Evolutionary conservation across 768 basidiomycete genomes (phyloP), one percentile per base, ranked within the genome.

Genomic region (Gyrodon lividus): DNA sequence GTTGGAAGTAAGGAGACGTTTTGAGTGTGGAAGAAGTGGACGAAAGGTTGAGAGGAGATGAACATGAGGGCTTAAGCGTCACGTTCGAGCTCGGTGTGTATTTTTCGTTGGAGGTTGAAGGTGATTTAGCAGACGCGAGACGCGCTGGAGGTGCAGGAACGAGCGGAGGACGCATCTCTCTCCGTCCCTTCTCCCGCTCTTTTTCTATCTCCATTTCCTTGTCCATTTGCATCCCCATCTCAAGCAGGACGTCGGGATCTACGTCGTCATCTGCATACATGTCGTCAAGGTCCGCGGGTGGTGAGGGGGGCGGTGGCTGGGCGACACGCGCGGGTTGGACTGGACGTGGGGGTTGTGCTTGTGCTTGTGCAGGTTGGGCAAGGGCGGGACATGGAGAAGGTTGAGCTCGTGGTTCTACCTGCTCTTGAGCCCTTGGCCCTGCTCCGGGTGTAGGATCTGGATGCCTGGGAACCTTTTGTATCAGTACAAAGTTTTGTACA

Each of bases 161-260:
- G 28, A 24, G 46, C 24, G 41, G 35, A 28, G 22, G 30, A 4
- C 14, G 45, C 16, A 19, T 19, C 22, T 19, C 31, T 6, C 0
- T 19, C 13, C 17, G 39, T n/a, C 26, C 47, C 9, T 55, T 45
- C 16, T 24, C 31, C 42, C 43, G 52, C 12, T n/a, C 8, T n/a
- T 12, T 13, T 6, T 19, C 26, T 13, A 13, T 34, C 28, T 56
- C 41, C 13, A 52, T 46, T 5, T 42, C 56, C 26, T 55, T 46
- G 26, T 63, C 61, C 43, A 56, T 52, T 39, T 60, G 51, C 6
- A 60, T 51, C 38, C 43, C 22, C 58, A 65, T 54, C 43, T 58
- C 65, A 35, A 57, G 58, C 12, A 67, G 30, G 40, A 67, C 59
- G 40, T 66, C 65, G 22, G 66, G 65, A 45, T 66, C 66, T n/a